Percentiles rank a stretch among this genome's conserved stretches.
These are phyloP conservation scores for Ganoderma sinense DNA, from an alignment of 1,284 basidiomycete species.

Conservation along the genomic window DNA sequence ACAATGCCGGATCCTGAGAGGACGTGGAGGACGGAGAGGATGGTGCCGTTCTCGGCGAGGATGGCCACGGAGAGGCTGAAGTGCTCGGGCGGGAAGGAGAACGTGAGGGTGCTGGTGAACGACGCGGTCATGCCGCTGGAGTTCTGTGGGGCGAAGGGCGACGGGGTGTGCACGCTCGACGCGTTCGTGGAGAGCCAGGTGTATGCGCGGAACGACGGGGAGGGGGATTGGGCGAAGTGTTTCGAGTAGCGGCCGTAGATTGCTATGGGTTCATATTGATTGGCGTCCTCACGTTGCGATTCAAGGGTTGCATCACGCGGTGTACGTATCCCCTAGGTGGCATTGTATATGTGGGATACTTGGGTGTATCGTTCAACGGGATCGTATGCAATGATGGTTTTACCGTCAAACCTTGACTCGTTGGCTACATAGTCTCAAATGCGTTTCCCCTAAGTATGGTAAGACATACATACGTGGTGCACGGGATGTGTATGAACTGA, in stretches of 20 bases:
- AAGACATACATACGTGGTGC: too few relatives aligned
- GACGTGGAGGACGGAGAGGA: slow-evolving; percentile 64
- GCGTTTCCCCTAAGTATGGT: too few relatives aligned
- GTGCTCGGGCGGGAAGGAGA: slow-evolving; percentile 45
- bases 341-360: too few relatives aligned
- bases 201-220: slow-evolving; percentile 70
- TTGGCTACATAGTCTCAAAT: too few relatives aligned
- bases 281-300: too few relatives aligned
- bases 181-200: slow-evolving; percentile 76
- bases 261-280: too few relatives aligned
- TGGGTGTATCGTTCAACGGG: too few relatives aligned
- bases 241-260: slow-evolving; percentile 32
- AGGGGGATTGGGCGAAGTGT: slow-evolving; percentile 73
- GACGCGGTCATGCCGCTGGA: slow-evolving; percentile 69
- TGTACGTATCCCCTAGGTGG: too few relatives aligned
- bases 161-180: slow-evolving; percentile 70
- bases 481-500: too few relatives aligned
- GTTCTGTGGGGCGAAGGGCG: slow-evolving; percentile 61
- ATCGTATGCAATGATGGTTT: too few relatives aligned
- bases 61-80: slow-evolving; percentile 69
- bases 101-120: slow-evolving; percentile 70
- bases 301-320: too few relatives aligned
- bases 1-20: slow-evolving; percentile 46
- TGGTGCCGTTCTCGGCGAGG: slow-evolving; percentile 71
- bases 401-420: too few relatives aligned